Conservation (phyloP, 768 basidiomycete species). For the Rhodotorula diobovata region DNA sequence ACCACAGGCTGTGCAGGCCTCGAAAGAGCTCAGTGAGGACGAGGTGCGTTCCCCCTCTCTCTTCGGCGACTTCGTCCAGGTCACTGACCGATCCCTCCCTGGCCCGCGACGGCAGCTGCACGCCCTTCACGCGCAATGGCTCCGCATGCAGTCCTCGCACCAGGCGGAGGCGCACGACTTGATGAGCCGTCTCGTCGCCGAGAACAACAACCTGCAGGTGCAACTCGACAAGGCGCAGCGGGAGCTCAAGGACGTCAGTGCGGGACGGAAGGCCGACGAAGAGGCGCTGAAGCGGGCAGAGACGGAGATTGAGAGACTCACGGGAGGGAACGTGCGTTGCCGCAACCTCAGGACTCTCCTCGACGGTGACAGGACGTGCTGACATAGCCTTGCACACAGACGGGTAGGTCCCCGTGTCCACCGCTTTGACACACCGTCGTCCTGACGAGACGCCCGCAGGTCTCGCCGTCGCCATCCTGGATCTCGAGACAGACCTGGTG, state of each 20-base stretch:
- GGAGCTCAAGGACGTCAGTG: slow-evolving; percentile 14
- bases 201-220: not conserved
- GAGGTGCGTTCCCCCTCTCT: not conserved
- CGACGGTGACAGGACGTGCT: too few relatives aligned
- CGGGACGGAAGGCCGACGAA: slow-evolving; percentile 13
- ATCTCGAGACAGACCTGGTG: slow-evolving; percentile 10
- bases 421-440: too few relatives aligned
- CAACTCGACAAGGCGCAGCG: not conserved
- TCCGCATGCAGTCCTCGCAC: not conserved
- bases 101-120: too few relatives aligned
- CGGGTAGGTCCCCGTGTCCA: not conserved
- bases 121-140: slow-evolving; percentile 10
- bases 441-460: not conserved
- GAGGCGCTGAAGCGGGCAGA: not conserved
- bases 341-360: not conserved
- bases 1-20: not conserved
- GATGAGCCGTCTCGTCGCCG: slow-evolving; percentile 6
- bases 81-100: too few relatives aligned
- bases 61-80: not conserved
- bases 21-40: not conserved
- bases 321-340: not conserved
- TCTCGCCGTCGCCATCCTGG: slow-evolving; percentile 18
- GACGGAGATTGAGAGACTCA: not conserved
- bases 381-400: not conserved
- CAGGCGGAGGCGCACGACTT: not conserved